phyloP scores from a whole-genome alignment of 1,284 basidiomycete genomes.

The Marasmius fiardii region DNA sequence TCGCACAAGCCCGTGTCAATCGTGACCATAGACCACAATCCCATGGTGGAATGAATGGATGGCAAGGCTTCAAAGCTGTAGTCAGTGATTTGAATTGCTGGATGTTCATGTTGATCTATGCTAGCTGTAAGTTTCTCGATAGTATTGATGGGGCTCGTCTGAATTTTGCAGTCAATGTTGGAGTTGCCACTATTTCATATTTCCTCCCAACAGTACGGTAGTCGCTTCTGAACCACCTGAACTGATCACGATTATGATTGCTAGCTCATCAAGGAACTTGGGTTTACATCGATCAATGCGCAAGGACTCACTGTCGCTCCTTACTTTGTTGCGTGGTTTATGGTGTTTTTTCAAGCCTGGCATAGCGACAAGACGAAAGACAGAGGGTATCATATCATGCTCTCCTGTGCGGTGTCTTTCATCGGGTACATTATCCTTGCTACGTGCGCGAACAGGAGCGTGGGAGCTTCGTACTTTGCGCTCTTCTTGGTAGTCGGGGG shows the following conservation, averaged over 20 bases:
- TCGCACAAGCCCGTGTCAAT: constrained; percentile 51
- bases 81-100: constrained; percentile 46
- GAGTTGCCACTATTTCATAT: constrained; percentile 52
- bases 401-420: constrained; percentile 38
- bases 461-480: constrained; percentile 53
- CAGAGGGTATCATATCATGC: constrained; percentile 53
- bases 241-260: background rate
- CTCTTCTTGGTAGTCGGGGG: constrained; percentile 53
- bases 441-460: constrained; percentile 43
- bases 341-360: constrained; percentile 49
- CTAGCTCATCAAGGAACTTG: constrained; percentile 50
- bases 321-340: constrained; percentile 50
- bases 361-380: constrained; percentile 51
- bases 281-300: constrained; percentile 51
- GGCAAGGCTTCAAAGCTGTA: constrained; percentile 49
- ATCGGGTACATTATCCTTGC: constrained; percentile 52
- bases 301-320: constrained; percentile 56
- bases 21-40: constrained; percentile 52
- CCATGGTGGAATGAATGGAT: constrained; percentile 54
- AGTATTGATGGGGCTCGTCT: background rate
- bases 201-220: constrained; percentile 50
- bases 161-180: constrained; percentile 42
- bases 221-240: background rate
- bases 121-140: constrained; percentile 38
- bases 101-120: constrained; percentile 48